Base-by-base conservation (phyloP, 202 grass and related monocot genomes). In the Tripidium arundinaceum region DNA sequence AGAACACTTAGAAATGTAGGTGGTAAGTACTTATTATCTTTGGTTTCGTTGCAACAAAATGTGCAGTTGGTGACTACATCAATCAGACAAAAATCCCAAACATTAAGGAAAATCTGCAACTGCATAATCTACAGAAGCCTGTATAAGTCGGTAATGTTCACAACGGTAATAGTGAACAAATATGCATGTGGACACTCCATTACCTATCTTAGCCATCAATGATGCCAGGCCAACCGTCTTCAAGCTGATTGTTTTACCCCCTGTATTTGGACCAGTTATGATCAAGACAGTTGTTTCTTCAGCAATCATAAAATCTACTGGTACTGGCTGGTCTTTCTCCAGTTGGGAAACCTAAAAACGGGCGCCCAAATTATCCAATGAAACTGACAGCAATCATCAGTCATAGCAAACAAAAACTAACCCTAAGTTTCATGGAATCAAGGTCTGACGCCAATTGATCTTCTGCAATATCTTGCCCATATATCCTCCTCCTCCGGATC, bases 261-360 rank as follows among this genome's bases (percentile, higher is more conserved):
- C 91, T 41, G 88, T 94, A 82, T 94, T 94, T 77, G 91, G 91
- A 40, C 91, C 91, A 86, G 91, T 94, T 84, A 91, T 94, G 61
- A 94, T 83, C 82, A 94, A 83, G 36, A 94, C 88, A 62, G 80
- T 77, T 76, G 88, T 94, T 86, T 86, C 89, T 80, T 86, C 80
- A 72, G 88, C 79, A 79, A 94, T 72, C 83, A 86, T 86, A 84
- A 94, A 94, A 84, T 94, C 88, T 42, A 94, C 86, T 71, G 91
- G 91, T 36, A 91, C 67, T 43, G 88, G 91, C 54, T 61, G 72
- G 19, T 67, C 76, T 42, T 84, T 90, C 83, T 91, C 91, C 59
- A 94, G 71, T 66, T 91, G 70, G 55, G 77, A 88, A 88, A 91
- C 80, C 91, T 94, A 37, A 15, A 82, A 86, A 80, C 62, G 67